Conservation (phyloP, 768 basidiomycete genomes). For the Psilocybe cyanescens region DNA sequence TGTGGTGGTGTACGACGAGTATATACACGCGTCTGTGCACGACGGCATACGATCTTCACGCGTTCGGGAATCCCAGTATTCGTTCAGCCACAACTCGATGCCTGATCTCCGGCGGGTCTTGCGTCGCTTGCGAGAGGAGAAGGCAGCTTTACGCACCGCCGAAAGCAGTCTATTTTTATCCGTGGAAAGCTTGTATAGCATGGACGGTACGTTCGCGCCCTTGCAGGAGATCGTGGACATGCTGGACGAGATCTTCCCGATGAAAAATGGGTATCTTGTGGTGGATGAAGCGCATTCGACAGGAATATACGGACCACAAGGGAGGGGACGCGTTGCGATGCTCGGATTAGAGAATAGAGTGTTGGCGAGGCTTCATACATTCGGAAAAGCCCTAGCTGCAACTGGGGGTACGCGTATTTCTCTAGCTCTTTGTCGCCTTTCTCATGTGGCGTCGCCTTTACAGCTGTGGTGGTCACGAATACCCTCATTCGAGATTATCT, state of each 20-base stretch:
- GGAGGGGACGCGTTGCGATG: constrained; percentile 72
- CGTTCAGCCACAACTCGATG: constrained; percentile 80
- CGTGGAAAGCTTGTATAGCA: constrained; percentile 90
- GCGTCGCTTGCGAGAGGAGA: constrained; percentile 37
- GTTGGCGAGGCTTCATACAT: constrained; percentile 83
- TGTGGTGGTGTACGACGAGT: constrained; percentile 79
- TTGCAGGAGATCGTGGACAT: constrained; percentile 65
- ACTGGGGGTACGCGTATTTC: constrained; percentile 71
- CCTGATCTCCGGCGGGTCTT: constrained; percentile 50
- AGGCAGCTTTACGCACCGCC: constrained; percentile 40
- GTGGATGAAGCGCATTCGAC: constrained; percentile 96
- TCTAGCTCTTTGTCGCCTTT: background rate
- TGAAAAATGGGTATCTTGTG: constrained; percentile 69
- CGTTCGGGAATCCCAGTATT: constrained; percentile 31
- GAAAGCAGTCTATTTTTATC: constrained; percentile 70
- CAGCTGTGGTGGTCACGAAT: constrained; percentile 78
- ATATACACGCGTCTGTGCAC: constrained; percentile 90
- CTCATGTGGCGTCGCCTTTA: background rate
- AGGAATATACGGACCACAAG: constrained; percentile 82
- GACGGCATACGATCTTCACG: constrained; percentile 84
- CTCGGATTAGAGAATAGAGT: constrained; percentile 75
- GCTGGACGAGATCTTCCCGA: constrained; percentile 64
- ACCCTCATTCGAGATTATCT: constrained; percentile 80
- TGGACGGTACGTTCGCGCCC: constrained; percentile 94
- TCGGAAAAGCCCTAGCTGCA: constrained; percentile 88